A percentile compares a stretch with the other conserved stretches of the same genome.
These are phyloP conservation scores for Candida orba DNA, from an alignment of 805 yeast genomes.

Conservation along the genomic window DNA sequence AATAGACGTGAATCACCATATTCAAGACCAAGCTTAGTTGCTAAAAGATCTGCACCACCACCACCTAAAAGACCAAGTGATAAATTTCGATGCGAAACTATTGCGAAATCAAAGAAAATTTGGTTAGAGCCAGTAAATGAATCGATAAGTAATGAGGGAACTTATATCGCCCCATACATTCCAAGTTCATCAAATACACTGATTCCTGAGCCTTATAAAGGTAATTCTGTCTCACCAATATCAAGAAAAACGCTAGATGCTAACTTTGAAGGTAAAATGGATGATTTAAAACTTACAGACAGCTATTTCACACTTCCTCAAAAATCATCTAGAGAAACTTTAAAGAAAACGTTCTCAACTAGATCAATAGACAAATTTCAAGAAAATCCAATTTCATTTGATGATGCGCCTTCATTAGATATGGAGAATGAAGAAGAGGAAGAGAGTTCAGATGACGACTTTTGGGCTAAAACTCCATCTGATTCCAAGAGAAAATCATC, in stretches of 20 bases:
- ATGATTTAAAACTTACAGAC: not conserved
- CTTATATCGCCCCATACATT: conserved; percentile 30
- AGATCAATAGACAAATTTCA: conserved; percentile 38
- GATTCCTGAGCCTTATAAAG: conserved; percentile 35
- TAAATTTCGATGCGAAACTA: not conserved
- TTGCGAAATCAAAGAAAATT: conserved; percentile 1
- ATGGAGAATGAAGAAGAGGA: conserved; percentile 27
- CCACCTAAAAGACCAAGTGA: conserved; percentile 37
- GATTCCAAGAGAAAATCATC: conserved; percentile 20
- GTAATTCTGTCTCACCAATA: conserved; percentile 19
- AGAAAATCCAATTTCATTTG: conserved; percentile 69
- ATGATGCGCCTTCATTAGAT: conserved; percentile 55
- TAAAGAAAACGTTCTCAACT: not conserved
- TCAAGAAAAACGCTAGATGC: conserved; percentile 16
- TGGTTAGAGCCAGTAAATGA: conserved; percentile 19
- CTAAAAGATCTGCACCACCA: conserved; percentile 65
- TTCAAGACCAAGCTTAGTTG: conserved; percentile 49
- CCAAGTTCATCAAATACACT: conserved; percentile 37
- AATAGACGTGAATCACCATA: conserved; percentile 72
- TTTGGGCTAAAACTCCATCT: conserved; percentile 48
- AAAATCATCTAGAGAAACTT: not conserved
- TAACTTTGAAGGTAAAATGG: not conserved
- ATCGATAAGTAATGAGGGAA: conserved; percentile 18
- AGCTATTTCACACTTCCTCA: not conserved
- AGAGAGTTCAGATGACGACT: conserved; percentile 46